Base-by-base conservation (phyloP, 179 eudicot genomes). In the Beta macrorhiza region DNA sequence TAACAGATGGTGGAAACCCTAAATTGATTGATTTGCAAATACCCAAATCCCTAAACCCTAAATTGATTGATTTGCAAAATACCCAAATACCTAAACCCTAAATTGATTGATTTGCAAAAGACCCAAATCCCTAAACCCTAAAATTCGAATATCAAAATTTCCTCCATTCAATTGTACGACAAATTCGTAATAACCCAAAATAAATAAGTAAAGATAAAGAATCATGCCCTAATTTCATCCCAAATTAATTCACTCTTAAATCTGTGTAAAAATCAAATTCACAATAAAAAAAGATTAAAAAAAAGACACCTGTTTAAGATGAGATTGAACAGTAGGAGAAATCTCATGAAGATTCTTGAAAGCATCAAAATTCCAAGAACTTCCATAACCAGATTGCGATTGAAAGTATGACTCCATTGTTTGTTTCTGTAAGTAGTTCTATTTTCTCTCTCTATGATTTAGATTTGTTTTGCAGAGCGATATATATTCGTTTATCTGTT, bases 281-380 rank as follows among this genome's bases (percentile, higher is more conserved):
- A 49, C 13, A 0, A 78, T 13, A 19, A 65, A 76, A 59, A 44
- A 42, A 47, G 68, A 13, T 25, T 0, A 44, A 5, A 52, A 2
- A 16, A 72, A 1, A 16, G 7, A 49, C 47, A 95, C 97, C 92
- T 89, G 91, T 81, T 93, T 92, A 80, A 94, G 99, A 88, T 96
- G 99, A 59, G 89, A 85, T 80, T 89, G 99, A 78, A 92, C 97
- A 72, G 44, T 22, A 13, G 98, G 96, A 29, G 99, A 88, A 85
- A 96, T 94, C 85, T 90, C 92, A 37, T 91, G 88, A 45, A 96
- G 81, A 80, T 90, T 95, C 87, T 96, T 96, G 81, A 92, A 93
- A 62, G 95, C 87, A 75, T 91, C 89, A 70, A 81, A 92, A 84
- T 80, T 87, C 92, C 94, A 88, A 69, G 85, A 81, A 80, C 55